Evolutionary conservation across 164 flowering plant species (phyloP), one percentile per base, ranked within the genome.

Genomic region (Umbilicus rupestris): DNA sequence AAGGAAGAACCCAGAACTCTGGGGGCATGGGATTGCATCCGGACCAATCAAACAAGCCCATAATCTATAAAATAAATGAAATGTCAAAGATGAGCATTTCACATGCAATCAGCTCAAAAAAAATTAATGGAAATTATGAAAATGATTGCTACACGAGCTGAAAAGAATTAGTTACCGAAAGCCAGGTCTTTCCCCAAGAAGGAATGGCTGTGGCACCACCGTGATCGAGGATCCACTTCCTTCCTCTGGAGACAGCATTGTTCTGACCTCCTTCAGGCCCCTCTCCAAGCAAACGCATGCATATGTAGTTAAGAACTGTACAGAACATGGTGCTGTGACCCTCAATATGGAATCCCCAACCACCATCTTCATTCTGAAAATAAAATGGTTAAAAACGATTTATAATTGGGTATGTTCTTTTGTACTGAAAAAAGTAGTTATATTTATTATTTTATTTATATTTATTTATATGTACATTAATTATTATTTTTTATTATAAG

Each of bases 151-250:
- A 44, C 47, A 44, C 47, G 14, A 17, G 37, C 10, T 17, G 17
- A 11, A 44, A 4, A 44, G 5, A 44, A 17, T 42, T 9, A 17
- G 26, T 28, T 70, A 81, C 86, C 69, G 84, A 74, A 30, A 83
- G 82, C 86, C 86, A 83, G 24, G 80, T 79, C 70, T 83, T 83
- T 62, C 86, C 86, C 84, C 84, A 83, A 1, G 86, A 83, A 22
- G 84, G 79, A 15, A 78, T 77, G 68, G 67, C 65, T 0, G 72
- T 73, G 0, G 52, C 83, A 59, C 77, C 70, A 16, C 86, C 86
- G 65, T 66, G 84, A 33, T 79, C 79, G 57, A 67, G 82, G 20
- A 83, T 80, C 83, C 84, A 83, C 33, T 76, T 77, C 2, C 86
- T 29, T 0, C 71, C 84, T 58, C 78, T 55, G 5, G 71, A 73